A percentile compares a stretch with the other conserved stretches of the same genome.
Conservation (phyloP, 2,329 filamentous ascomycete species). For the Aspergillus sp. region DNA sequence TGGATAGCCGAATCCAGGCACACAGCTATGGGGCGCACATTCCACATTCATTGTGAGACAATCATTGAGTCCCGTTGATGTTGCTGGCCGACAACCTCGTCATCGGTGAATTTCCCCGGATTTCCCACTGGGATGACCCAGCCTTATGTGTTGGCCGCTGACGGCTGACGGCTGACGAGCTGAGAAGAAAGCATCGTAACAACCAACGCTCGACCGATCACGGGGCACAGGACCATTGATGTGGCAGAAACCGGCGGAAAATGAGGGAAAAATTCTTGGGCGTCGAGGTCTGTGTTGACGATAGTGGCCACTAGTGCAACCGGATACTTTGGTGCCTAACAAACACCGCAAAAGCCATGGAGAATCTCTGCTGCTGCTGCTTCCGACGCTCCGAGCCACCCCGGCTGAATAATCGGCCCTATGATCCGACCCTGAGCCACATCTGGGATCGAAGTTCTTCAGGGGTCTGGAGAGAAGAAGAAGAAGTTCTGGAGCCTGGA, state of each 20-base stretch:
- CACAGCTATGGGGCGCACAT: neutral
- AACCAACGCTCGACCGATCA: neutral
- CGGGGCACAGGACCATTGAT: neutral
- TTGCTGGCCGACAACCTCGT: neutral
- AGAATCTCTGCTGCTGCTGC: neutral
- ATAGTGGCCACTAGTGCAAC: slow-evolving; percentile 3
- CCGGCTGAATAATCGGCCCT: slow-evolving; percentile 1
- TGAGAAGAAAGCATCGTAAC: too few species aligned
- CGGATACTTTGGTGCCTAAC: slow-evolving; percentile 21
- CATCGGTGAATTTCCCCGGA: neutral
- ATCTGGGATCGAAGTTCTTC: neutral
- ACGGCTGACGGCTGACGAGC: neutral
- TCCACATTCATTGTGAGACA: neutral
- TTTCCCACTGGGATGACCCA: neutral
- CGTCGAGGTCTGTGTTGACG: neutral
- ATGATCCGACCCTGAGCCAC: neutral
- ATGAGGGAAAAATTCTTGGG: neutral
- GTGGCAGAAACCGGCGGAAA: slow-evolving; percentile 2
- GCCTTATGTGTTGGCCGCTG: neutral
- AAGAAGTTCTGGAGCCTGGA: neutral
- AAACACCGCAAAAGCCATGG: neutral
- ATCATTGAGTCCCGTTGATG: neutral
- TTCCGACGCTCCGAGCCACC: slow-evolving; percentile 7
- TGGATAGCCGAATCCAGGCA: neutral
- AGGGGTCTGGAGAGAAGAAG: neutral